A percentile compares a stretch with the other conserved stretches of the same genome.
Conservation (phyloP, 2,329 filamentous ascomycete genomes). For the Hymenoscyphus repandus region DNA sequence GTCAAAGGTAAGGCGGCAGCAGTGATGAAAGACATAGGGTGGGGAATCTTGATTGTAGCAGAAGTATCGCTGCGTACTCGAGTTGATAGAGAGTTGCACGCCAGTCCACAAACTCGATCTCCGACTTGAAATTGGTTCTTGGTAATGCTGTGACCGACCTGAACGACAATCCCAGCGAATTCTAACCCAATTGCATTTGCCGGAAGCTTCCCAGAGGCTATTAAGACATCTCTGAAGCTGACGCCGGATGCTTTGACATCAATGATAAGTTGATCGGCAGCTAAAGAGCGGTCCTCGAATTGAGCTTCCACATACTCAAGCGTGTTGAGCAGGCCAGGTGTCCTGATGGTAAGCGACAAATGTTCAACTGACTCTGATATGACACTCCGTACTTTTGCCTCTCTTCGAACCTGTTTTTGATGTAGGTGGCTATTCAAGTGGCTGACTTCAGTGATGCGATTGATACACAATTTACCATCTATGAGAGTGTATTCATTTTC, state of each 20-base stretch:
- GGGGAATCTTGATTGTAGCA: constrained; percentile 11
- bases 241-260: constrained; percentile 24
- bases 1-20: constrained; percentile 18
- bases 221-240: constrained; percentile 32
- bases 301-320: constrained; percentile 22
- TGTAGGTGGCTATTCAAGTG: too few relatives aligned
- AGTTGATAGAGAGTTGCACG: constrained; percentile 3
- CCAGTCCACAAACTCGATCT: constrained; percentile 21
- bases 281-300: constrained; percentile 4
- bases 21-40: constrained; percentile 12
- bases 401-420: too few relatives aligned
- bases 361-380: too few relatives aligned
- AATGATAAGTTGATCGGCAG: constrained; percentile 17
- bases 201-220: constrained; percentile 29
- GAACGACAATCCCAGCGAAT: constrained; percentile 26
- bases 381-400: too few relatives aligned
- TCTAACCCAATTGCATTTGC: constrained; percentile 27
- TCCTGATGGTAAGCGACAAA: background rate
- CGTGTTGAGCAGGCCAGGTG: constrained; percentile 21
- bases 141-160: constrained; percentile 21
- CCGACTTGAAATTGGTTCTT: constrained; percentile 24
- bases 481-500: too few relatives aligned
- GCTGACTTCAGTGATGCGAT: too few relatives aligned
- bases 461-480: too few relatives aligned
- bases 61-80: background rate